Evolutionary conservation across 2,329 filamentous ascomycete genomes (phyloP).

Genomic region (Triangularia verruculosa): DNA sequence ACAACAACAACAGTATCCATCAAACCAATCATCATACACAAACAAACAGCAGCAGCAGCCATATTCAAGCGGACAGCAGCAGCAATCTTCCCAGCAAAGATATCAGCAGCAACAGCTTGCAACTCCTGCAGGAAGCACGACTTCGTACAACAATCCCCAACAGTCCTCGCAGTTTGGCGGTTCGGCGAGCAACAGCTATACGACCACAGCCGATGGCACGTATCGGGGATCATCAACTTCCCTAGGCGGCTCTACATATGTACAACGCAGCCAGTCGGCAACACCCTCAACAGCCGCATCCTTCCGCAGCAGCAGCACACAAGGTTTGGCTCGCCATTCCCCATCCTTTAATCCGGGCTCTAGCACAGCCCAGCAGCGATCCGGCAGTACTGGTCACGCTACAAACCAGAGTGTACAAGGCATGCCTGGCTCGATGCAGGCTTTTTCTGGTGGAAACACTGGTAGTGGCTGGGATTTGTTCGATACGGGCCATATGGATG

Average conservation of each 20-base stretch:
- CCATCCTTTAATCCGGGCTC: slow-evolving; percentile 17
- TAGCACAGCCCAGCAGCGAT: slow-evolving; percentile 20
- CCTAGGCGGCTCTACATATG: slow-evolving; percentile 25
- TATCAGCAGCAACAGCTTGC: slow-evolving; percentile 30
- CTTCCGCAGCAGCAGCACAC: slow-evolving; percentile 22
- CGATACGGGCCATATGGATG: slow-evolving; percentile 31
- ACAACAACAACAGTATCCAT: slow-evolving; percentile 23
- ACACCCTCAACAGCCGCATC: slow-evolving; percentile 19
- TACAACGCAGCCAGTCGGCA: slow-evolving; percentile 24
- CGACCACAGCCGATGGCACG: slow-evolving; percentile 21
- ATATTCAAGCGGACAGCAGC: slow-evolving; percentile 24
- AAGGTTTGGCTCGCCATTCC: slow-evolving; percentile 24
- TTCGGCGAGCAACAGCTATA: slow-evolving; percentile 25
- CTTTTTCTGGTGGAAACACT: slow-evolving; percentile 20
- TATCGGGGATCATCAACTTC: slow-evolving; percentile 26
- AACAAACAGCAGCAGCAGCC: slow-evolving; percentile 17
- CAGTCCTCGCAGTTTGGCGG: slow-evolving; percentile 30
- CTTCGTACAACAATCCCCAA: slow-evolving; percentile 27
- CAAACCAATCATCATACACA: slow-evolving; percentile 27
- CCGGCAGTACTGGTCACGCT: slow-evolving; percentile 19
- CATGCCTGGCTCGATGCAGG: slow-evolving; percentile 20
- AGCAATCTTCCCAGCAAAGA: slow-evolving; percentile 27
- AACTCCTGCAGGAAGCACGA: slow-evolving; percentile 22
- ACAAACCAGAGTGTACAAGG: slow-evolving; percentile 23
- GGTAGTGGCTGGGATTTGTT: slow-evolving; percentile 28